Evolutionary conservation across 257 asterid genomes (phyloP), one percentile per base, ranked within the genome.

Genomic region (Jasminum sambac): DNA sequence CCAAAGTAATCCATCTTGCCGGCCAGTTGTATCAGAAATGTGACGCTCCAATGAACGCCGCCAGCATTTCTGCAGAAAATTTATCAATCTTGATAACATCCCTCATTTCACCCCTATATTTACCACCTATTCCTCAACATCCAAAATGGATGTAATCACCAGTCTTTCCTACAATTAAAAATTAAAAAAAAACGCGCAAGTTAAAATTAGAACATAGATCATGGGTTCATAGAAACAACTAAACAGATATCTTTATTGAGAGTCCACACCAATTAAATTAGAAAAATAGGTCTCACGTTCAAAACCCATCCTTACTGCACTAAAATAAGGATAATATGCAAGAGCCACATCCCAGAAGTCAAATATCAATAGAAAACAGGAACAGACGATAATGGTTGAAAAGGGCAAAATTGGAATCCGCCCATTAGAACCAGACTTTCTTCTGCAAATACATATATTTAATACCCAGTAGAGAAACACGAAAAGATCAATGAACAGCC

Each of bases 1-100:
- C 85, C 85, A 83, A 58, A 83, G 78, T 70, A 83, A 85, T 34
- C 88, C 88, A 67, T 83, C 88, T 59, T 78, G 85, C 72, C 83
- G 69, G 64, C 85, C 88, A 58, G 83, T 83, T 37, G 85, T 38
- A 64, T 80, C 88, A 34, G 81, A 42, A 80, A 78, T 60, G 64
- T 26, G 65, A 25, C 66, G 57, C 50, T 71, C 77, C 5, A 79
- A 65, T 19, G 88, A 76, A 38, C 82, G 74, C 64, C 80, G 76
- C 84, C 88, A 81, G 67, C 88, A 84, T 73, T 80, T 83, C 84
- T 55, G 78, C 52, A 81, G 69, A 66, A 84, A 76, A 74, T 76
- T 77, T 84, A 84, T 81, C 75, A 84, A 78, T 74, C 72, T 81
- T 75, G 86, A 81, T 84, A 84, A 76, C 88, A 84, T 84, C 88